Evolutionary conservation across 148 eudicot genomes (phyloP).

Genomic region (Rheum nobile): DNA sequence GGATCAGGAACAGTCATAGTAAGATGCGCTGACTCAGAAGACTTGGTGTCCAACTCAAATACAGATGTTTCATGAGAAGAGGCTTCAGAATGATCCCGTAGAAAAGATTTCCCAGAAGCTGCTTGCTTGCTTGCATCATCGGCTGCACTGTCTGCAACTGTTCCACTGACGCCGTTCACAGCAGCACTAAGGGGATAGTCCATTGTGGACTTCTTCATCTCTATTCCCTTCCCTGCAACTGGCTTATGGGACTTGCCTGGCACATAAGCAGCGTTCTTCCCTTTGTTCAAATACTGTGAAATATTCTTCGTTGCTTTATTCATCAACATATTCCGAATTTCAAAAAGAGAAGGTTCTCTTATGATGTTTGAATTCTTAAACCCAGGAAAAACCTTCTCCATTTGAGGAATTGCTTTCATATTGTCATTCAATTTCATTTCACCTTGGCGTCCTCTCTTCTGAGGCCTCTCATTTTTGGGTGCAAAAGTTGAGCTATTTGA

Average conservation of each 20-base stretch:
- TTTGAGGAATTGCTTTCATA: constrained; percentile 9
- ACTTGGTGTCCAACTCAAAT: constrained; percentile 13
- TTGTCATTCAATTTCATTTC: constrained; percentile 12
- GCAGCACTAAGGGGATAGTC: constrained; percentile 11
- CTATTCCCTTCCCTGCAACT: constrained; percentile 9
- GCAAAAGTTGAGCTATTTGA: constrained; percentile 13
- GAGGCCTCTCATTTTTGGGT: constrained; percentile 22
- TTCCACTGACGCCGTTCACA: constrained; percentile 9
- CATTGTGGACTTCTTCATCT: constrained; percentile 4
- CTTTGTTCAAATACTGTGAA: constrained; percentile 26
- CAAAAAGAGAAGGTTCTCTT: constrained; percentile 26
- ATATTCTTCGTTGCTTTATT: constrained; percentile 38
- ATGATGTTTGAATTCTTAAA: background rate
- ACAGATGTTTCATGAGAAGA: background rate
- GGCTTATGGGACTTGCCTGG: constrained; percentile 12
- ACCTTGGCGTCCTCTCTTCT: constrained; percentile 20
- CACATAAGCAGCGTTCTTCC: constrained; percentile 10
- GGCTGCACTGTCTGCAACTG: constrained; percentile 14
- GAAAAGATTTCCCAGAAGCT: background rate
- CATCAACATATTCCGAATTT: constrained; percentile 39
- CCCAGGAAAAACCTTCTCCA: constrained; percentile 14
- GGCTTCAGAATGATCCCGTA: background rate
- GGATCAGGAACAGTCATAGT: constrained; percentile 53
- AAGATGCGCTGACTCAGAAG: constrained; percentile 15
- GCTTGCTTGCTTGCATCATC: constrained; percentile 8